phyloP scores from a whole-genome alignment of 1,284 basidiomycete species.

The Schizophyllum amplum region DNA sequence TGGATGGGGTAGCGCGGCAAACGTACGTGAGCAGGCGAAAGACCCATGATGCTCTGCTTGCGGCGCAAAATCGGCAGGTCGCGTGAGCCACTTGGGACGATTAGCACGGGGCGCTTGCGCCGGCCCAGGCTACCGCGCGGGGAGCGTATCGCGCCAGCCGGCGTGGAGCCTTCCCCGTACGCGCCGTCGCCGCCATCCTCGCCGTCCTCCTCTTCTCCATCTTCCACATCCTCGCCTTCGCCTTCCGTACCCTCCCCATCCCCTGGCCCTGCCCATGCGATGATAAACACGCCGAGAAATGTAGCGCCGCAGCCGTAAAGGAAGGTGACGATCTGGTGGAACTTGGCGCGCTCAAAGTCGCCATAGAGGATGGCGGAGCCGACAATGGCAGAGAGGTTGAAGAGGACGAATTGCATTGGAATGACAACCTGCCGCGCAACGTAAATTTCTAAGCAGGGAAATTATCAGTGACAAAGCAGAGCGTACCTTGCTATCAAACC shows the following conservation, averaged over 20 bases:
- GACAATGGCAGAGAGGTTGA: conserved; percentile 81
- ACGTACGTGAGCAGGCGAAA: background rate
- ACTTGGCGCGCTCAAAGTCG: conserved; percentile 77
- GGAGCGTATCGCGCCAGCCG: background rate
- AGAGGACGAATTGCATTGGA: conserved; percentile 91
- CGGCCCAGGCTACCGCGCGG: background rate
- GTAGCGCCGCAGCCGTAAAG: conserved; percentile 77
- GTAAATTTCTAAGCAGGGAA: conserved; percentile 3
- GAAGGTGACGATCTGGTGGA: conserved; percentile 83
- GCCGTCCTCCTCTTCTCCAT: background rate
- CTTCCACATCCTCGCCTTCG: conserved; percentile 2
- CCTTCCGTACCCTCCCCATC: conserved; percentile 1
- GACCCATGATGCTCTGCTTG: background rate
- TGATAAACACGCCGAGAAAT: conserved; percentile 81
- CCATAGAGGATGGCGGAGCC: conserved; percentile 92
- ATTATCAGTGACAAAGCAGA: background rate
- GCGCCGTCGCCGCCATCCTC: background rate
- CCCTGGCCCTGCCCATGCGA: conserved; percentile 43
- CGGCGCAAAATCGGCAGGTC: background rate
- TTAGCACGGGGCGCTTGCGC: background rate
- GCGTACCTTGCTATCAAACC: conserved; percentile 76
- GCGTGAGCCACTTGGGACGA: background rate
- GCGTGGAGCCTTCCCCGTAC: background rate
- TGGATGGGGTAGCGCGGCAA: no score
- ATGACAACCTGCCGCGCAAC: conserved; percentile 73